Base-by-base conservation (phyloP, 306 rosid genomes). In the barrel medic (Medicago truncatula) region DNA sequence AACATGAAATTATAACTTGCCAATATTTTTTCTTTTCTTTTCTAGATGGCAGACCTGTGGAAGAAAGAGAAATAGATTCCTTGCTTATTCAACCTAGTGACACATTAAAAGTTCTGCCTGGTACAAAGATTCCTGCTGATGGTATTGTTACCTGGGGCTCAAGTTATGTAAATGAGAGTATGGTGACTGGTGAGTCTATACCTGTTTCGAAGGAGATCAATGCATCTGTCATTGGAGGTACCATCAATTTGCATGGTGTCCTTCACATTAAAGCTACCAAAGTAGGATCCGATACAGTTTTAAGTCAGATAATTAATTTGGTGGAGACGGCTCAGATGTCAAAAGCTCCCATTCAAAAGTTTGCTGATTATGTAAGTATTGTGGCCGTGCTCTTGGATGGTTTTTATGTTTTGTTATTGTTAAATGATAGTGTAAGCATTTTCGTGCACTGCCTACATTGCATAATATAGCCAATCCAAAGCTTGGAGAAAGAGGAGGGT, bases 241-340 rank as follows among this genome's bases (percentile, higher is more conserved):
- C 99, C 61, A 92, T 96, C 78, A 96, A 90, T 82, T 82, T 88
- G 71, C 98, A 96, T 62, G 99, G 99, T 10, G 89, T 74, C 75
- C 96, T 96, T 82, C 93, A 92, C 73, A 54, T 90, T 53, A 79
- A 76, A 82, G 92, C 97, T 68, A 90, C 91, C 59, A 96, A 90
- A 89, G 93, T 96, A 58, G 99, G 99, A 61, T 85, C 96, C n/a
- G 93, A 96, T 82, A 85, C 99, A 68, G 90, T 96, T 73, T 82
- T 96, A 84, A 92, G 88, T 85, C 98, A 96, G 91, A 96, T 96
- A 77, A 92, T 96, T 82, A 92, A 88, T 86, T 86, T 96, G 88
- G 99, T 96, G 54, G 99, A 96, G 93, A 87, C 92, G 21, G 99
- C 99, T 23, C 99, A 96, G 82, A 96, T 96, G 99, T 90, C 98